Base-by-base conservation (phyloP, 2,329 filamentous ascomycete species). In the Aaosphaeria arxii region DNA sequence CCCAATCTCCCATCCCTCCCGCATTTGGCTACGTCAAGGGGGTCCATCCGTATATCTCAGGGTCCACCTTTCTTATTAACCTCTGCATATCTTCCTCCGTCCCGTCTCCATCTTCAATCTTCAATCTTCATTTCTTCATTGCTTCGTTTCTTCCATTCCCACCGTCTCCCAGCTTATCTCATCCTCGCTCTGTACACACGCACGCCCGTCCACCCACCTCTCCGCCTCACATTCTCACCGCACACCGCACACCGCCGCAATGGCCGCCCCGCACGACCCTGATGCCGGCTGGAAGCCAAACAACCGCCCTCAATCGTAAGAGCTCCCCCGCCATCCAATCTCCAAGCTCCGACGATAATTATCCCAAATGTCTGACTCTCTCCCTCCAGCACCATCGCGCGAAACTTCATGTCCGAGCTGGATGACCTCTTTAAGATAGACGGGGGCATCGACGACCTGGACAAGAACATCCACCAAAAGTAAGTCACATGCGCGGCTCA, bases 351-450 rank as follows among this genome's bases (percentile, higher is more conserved):
- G 3, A 24, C 53, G 56, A 54, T 59, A 17, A 40, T 48, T 51
- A 64, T 67, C 52, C 17, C 17, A 24, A 24, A 24, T 24, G 17
- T 24, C 17, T 24, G 3, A 24, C 67, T 59, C 43, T 24, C 45
- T 67, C 47, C 65, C 58, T 48, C 42, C 72, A 96, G 91, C 55
- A 94, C 89, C 52, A 85, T 96, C 72, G 91, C 91, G 46, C 87
- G 84, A 61, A 89, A 87, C 66, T 96, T 96, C 74, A 92, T 90
- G 50, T 78, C 84, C 40, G 89, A 92, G 69, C 79, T 96, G 52
- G 88, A 92, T 77, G 87, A 90, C 67, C 87, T 95, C 59, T 96
- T 96, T 77, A 87, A 88, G 64, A 85, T 96, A 65, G 89, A 94
- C 59, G 87, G 85, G 71, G 86, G 86, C 58, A 71, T 94, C 49